Evolutionary conservation across 371 early-diverging fungal species (phyloP), one percentile per base, ranked within the genome.

Genomic region (Mucor sp.): DNA sequence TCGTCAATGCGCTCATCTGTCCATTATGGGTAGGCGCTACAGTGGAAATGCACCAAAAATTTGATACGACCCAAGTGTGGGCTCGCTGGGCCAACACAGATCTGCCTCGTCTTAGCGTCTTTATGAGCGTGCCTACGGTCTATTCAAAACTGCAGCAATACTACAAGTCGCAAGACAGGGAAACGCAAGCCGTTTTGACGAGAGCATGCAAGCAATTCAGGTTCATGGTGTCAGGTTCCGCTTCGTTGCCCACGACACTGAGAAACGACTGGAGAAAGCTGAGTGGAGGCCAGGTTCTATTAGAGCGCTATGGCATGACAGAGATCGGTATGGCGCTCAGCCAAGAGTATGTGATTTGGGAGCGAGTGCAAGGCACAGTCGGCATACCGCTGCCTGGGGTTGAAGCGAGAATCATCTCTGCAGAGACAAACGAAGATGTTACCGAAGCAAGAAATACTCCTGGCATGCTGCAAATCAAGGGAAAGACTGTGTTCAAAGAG

Each of bases 61-160:
- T 93, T 66, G 84, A 90, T 70, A 82, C 88, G 0, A 73, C 65
- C 0, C 58, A 71, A 8, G 89, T 92, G 1, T 94, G 93, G 93
- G 30, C 75, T 41, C 78, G 89, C 11, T 81, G 87, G 74, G 69
- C 82, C 17, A 75, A 78, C 21, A 75, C 70, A 6, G 60, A 70
- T n/a, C 28, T 71, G 23, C 71, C 79, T 14, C 39, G 58, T 1
- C 48, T 81, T n/a, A 87, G 92, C 0, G 68, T 93, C 2, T 90
- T 95, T 64, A 95, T 94, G 95, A 91, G 91, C 7, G 96, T 96
- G 2, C 96, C 96, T 1, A 94, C 95, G 6, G 91, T 95, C 28
- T 95, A 95, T 78, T 85, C 90, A 9, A 90, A 88, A 65, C 74
- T 93, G 55, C 72, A 81, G 12, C 76, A 80, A 39, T 75, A 78